These are phyloP conservation scores for Mikania micrantha DNA, from an alignment of 129 eudicot species.

Conservation along the genomic window DNA sequence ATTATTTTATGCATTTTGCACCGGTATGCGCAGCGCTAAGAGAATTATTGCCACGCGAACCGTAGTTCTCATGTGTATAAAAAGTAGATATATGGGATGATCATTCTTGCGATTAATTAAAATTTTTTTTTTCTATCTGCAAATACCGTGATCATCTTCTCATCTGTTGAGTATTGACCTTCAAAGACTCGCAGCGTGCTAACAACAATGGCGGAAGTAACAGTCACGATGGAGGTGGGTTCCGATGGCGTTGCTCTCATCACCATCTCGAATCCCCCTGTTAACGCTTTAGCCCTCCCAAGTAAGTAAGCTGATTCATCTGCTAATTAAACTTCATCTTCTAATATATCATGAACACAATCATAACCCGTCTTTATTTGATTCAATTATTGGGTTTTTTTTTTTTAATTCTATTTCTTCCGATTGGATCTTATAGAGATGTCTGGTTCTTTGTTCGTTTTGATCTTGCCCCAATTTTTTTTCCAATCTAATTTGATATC, in stretches of 20 bases:
- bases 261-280: conserved; percentile 81
- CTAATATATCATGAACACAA: neutral
- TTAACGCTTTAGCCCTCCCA: conserved; percentile 64
- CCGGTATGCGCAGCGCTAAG: too few species aligned
- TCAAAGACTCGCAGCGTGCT: neutral
- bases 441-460: neutral
- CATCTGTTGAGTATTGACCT: conserved; percentile 1
- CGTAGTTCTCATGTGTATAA: too few species aligned
- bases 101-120: neutral
- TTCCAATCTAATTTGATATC: neutral
- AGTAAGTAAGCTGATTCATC: conserved; percentile 40
- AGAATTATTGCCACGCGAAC: too few species aligned
- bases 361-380: neutral
- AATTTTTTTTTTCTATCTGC: neutral
- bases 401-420: neutral
- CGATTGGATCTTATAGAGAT: neutral
- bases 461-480: conserved; percentile 3
- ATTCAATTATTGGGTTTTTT: too few species aligned
- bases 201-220: conserved; percentile 41
- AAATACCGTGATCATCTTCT: conserved; percentile 7
- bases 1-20: too few species aligned
- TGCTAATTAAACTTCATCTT: neutral
- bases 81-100: too few species aligned
- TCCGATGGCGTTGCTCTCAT: conserved; percentile 73
- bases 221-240: conserved; percentile 66